These are phyloP conservation scores for Dendryphion nanum DNA, from an alignment of 2,329 filamentous ascomycete species.

Conservation along the genomic window DNA sequence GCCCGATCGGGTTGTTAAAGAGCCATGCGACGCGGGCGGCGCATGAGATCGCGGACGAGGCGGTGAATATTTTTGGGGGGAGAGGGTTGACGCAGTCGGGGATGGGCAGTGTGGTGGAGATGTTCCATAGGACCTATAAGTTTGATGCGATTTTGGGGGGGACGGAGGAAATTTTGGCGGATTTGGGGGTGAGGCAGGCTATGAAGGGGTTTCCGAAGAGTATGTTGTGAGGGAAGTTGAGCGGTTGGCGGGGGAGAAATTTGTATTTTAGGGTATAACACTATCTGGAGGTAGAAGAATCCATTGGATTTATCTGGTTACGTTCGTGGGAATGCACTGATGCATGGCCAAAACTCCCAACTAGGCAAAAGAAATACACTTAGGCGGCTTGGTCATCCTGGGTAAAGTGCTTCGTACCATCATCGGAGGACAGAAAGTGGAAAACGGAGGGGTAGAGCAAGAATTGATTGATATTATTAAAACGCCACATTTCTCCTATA, in stretches of 20 bases:
- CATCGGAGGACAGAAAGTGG: too few species aligned
- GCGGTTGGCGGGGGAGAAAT: not conserved
- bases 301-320: too few species aligned
- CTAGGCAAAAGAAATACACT: too few species aligned
- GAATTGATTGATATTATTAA: too few species aligned
- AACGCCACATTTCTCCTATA: too few species aligned
- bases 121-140: conserved; percentile 83
- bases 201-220: conserved; percentile 83
- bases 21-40: conserved; percentile 73
- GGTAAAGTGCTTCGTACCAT: too few species aligned
- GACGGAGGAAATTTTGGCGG: conserved; percentile 78
- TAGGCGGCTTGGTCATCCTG: too few species aligned
- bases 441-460: too few species aligned
- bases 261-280: too few species aligned
- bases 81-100: conserved; percentile 76
- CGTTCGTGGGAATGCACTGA: too few species aligned
- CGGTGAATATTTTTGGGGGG: conserved; percentile 83
- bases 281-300: too few species aligned
- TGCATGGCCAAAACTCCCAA: too few species aligned
- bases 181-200: conserved; percentile 79
- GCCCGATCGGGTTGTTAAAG: conserved; percentile 81
- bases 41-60: conserved; percentile 80
- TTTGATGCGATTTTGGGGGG: conserved; percentile 67
- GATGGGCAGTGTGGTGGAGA: conserved; percentile 80
- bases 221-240: conserved; percentile 66